phyloP scores from a whole-genome alignment of 2,329 filamentous ascomycete genomes.

The Colletotrichum lentis region DNA sequence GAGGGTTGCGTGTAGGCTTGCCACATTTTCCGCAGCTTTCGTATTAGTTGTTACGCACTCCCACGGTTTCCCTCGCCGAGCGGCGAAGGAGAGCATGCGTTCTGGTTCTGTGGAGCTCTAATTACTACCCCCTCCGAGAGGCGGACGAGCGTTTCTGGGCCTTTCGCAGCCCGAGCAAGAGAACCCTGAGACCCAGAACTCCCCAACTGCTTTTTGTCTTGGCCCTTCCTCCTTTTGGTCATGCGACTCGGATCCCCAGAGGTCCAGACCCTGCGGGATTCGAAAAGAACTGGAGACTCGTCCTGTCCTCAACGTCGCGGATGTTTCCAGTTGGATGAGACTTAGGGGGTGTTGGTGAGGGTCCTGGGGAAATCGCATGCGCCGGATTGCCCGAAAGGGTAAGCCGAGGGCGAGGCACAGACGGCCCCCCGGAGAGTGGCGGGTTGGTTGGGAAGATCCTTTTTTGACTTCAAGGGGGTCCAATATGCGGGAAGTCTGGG shows the following conservation, averaged over 20 bases:
- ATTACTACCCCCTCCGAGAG: too few relatives aligned
- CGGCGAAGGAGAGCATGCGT: background rate
- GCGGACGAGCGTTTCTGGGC: background rate
- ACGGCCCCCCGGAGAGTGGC: background rate
- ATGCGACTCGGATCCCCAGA: background rate
- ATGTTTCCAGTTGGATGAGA: slow-evolving; percentile 19
- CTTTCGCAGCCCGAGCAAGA: background rate
- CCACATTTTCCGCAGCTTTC: slow-evolving; percentile 20
- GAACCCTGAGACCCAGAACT: background rate
- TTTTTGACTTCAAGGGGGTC: slow-evolving; percentile 6
- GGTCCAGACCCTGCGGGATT: slow-evolving; percentile 12
- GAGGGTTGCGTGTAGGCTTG: background rate
- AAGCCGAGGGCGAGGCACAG: slow-evolving; percentile 21
- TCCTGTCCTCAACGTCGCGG: slow-evolving; percentile 8
- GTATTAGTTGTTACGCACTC: slow-evolving; percentile 16
- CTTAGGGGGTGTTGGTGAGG: slow-evolving; percentile 10
- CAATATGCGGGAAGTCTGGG: slow-evolving; percentile 17
- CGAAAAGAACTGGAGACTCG: slow-evolving; percentile 6
- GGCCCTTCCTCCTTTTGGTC: slow-evolving; percentile 3
- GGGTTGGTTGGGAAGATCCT: slow-evolving; percentile 10
- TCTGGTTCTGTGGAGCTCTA: slow-evolving; percentile 1
- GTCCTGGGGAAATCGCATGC: slow-evolving; percentile 15
- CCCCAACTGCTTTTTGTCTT: slow-evolving; percentile 3
- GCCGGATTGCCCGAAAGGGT: slow-evolving; percentile 32
- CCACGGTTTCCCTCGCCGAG: slow-evolving; percentile 1